Percentiles rank a stretch among this genome's conserved stretches.
phyloP scores from a whole-genome alignment of 139 green algal species.

The Eudorina sp. region DNA sequence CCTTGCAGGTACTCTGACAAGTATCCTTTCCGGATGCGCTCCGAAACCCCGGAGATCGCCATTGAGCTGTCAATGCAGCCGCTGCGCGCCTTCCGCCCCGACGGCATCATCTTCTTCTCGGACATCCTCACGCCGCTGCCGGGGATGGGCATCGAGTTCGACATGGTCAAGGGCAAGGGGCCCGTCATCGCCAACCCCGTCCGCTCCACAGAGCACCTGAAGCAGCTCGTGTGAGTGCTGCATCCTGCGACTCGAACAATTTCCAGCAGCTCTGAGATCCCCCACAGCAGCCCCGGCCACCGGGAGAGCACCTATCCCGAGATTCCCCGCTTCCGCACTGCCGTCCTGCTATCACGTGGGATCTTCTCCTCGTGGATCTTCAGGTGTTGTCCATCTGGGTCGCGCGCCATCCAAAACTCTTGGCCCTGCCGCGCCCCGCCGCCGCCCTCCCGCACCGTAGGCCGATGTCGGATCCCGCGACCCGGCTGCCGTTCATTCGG shows the following conservation, averaged over 20 bases:
- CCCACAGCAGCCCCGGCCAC: too few species aligned
- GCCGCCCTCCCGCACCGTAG: background rate
- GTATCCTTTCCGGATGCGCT: conserved; percentile 93
- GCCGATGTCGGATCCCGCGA: conserved; percentile 84
- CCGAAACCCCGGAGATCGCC: conserved; percentile 96
- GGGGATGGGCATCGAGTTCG: conserved; percentile 97
- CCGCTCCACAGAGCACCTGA: conserved; percentile 40
- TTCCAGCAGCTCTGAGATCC: too few species aligned
- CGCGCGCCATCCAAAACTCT: background rate
- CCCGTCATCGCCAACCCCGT: conserved; percentile 67
- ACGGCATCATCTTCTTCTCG: conserved; percentile 99
- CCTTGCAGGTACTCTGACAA: conserved; percentile 87
- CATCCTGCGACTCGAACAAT: too few species aligned
- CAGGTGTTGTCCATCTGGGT: too few species aligned
- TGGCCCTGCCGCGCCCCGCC: background rate
- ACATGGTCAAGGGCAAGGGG: conserved; percentile 95
- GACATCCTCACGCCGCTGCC: conserved; percentile 99
- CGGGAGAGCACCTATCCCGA: too few species aligned
- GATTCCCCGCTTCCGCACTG: too few species aligned
- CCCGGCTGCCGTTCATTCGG: conserved; percentile 87
- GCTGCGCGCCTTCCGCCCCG: conserved; percentile 92
- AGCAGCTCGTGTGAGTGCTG: conserved; percentile 32
- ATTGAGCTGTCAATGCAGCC: conserved; percentile 90
- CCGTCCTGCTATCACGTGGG: too few species aligned
- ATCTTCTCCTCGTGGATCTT: too few species aligned